Percentiles rank a stretch among this genome's conserved stretches.
phyloP scores from a whole-genome alignment of 2,329 filamentous ascomycete genomes.

The Epichloe hybrida region DNA sequence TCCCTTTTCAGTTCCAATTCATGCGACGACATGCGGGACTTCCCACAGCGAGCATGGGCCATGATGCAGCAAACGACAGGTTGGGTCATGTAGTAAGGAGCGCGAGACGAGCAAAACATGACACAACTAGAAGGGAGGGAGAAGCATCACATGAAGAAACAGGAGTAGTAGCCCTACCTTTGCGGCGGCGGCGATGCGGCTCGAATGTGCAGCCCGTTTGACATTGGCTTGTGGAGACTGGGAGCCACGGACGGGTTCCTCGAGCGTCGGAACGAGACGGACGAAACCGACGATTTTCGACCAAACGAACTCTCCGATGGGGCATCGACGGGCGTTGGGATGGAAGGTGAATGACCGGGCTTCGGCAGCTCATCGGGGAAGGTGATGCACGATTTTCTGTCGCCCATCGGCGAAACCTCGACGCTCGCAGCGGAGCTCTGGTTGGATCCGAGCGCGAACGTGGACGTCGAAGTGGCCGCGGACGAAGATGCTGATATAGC shows the following conservation, averaged over 20 bases:
- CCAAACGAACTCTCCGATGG: conserved; percentile 6
- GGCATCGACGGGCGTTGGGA: conserved; percentile 1
- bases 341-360: conserved; percentile 9
- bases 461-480: background rate
- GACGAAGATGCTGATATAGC: background rate
- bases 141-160: background rate
- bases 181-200: conserved; percentile 5
- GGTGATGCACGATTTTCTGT: conserved; percentile 20
- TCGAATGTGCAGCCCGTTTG: background rate
- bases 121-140: background rate
- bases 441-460: conserved; percentile 1
- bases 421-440: conserved; percentile 14
- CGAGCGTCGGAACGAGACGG: conserved; percentile 2
- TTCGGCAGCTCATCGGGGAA: conserved; percentile 21
- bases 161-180: conserved; percentile 1
- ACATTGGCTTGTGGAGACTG: background rate
- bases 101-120: too few species aligned
- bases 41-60: background rate
- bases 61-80: background rate
- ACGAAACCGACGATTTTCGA: conserved; percentile 5
- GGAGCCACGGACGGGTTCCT: conserved; percentile 2
- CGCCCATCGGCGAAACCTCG: conserved; percentile 14
- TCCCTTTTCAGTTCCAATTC: background rate
- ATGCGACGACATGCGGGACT: background rate
- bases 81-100: background rate